These are phyloP conservation scores for Skeletonema marinoi DNA, from an alignment of 108 stramenopile species.

Conservation along the genomic window DNA sequence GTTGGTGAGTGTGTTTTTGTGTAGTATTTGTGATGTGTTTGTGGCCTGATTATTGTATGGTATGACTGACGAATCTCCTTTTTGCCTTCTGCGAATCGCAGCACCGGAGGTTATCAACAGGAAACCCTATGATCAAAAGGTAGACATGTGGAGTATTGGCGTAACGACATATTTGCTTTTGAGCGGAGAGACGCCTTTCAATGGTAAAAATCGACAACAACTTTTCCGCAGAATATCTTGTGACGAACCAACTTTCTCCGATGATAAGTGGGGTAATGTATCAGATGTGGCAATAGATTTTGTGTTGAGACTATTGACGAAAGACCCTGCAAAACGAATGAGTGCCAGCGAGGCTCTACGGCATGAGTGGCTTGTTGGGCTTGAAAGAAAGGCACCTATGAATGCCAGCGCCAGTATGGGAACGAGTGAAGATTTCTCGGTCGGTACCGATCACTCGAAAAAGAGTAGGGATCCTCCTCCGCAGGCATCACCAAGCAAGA, in stretches of 20 bases:
- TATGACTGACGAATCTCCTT: neutral
- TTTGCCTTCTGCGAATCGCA: neutral
- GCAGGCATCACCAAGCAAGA: neutral
- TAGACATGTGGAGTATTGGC: conserved; percentile 90
- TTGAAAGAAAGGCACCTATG: neutral
- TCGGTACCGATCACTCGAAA: neutral
- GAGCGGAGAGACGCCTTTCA: conserved; percentile 87
- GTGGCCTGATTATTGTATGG: too few relatives aligned
- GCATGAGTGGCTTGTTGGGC: conserved; percentile 62
- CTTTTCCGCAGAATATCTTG: conserved; percentile 61
- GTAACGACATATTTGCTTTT: conserved; percentile 88
- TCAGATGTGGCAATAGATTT: conserved; percentile 75
- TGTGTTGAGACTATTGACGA: conserved; percentile 58
- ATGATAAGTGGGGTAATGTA: conserved; percentile 76
- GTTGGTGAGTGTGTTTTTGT: conserved; percentile 53
- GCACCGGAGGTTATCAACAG: conserved; percentile 86
- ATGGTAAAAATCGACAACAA: conserved; percentile 79
- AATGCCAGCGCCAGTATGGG: neutral
- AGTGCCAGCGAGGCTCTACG: conserved; percentile 61
- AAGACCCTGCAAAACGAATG: conserved; percentile 68
- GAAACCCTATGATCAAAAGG: conserved; percentile 73
- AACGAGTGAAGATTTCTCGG: neutral
- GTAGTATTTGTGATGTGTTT: neutral
- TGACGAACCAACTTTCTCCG: conserved; percentile 60
- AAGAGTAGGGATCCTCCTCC: neutral